A percentile compares a stretch with the other conserved stretches of the same genome.
phyloP scores from a whole-genome alignment of 2,329 filamentous ascomycete genomes.

The Scedosporium boydii region DNA sequence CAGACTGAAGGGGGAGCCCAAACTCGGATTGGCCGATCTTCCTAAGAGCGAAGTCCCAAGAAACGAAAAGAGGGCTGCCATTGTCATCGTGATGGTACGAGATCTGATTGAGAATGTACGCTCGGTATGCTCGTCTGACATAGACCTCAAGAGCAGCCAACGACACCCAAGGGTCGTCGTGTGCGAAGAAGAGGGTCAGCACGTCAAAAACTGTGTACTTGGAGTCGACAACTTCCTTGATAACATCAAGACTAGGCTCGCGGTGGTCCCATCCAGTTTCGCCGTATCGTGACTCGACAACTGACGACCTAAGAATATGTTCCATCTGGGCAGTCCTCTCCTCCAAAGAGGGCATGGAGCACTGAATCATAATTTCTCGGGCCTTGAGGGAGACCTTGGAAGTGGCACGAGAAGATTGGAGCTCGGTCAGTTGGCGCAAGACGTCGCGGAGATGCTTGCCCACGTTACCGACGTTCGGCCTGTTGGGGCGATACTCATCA shows the following conservation, averaged over 20 bases:
- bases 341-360: slow-evolving; percentile 88
- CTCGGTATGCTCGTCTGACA: slow-evolving; percentile 90
- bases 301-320: slow-evolving; percentile 91
- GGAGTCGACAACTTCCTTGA: slow-evolving; percentile 97
- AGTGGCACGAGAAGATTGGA: slow-evolving; percentile 70
- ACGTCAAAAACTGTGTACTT: slow-evolving; percentile 99
- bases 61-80: slow-evolving; percentile 60
- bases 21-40: slow-evolving; percentile 91
- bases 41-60: slow-evolving; percentile 92
- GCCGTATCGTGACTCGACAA: slow-evolving; percentile 93
- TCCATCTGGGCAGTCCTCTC: slow-evolving; percentile 96
- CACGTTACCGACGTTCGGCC: slow-evolving; percentile 79
- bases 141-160: slow-evolving; percentile 93
- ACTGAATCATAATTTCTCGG: slow-evolving; percentile 94
- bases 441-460: slow-evolving; percentile 77
- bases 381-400: slow-evolving; percentile 97
- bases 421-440: slow-evolving; percentile 78
- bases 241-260: slow-evolving; percentile 77
- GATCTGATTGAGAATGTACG: slow-evolving; percentile 82
- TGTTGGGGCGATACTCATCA: slow-evolving; percentile 91
- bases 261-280: slow-evolving; percentile 96
- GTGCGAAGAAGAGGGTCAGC: slow-evolving; percentile 85
- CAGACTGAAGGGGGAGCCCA: slow-evolving; percentile 68
- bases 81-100: slow-evolving; percentile 83
- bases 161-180: slow-evolving; percentile 89